Evolutionary conservation across 2,329 filamentous ascomycete species (phyloP).

Genomic region (Dactylella cylindrospora): DNA sequence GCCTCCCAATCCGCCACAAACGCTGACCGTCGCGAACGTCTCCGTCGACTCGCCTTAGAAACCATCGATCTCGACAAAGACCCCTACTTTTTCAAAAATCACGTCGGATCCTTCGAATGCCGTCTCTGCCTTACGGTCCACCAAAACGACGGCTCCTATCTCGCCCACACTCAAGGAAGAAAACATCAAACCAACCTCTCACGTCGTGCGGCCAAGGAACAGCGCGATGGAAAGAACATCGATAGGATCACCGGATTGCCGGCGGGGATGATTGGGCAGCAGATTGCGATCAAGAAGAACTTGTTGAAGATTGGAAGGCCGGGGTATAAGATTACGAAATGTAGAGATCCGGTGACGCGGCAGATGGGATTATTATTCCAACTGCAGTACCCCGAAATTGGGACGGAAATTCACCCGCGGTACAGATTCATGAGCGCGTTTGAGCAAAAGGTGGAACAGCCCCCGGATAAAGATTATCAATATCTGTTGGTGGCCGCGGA

Average conservation of each 20-base stretch:
- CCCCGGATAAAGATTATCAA: conserved; percentile 87
- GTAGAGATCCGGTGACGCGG: conserved; percentile 80
- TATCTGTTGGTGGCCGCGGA: conserved; percentile 94
- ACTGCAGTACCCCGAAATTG: conserved; percentile 90
- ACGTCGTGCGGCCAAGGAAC: conserved; percentile 89
- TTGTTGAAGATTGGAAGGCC: conserved; percentile 92
- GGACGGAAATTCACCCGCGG: conserved; percentile 70
- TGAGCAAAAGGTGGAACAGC: conserved; percentile 90
- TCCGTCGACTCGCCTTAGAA: conserved; percentile 96
- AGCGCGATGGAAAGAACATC: conserved; percentile 76
- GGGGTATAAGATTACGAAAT: conserved; percentile 97
- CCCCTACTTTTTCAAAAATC: conserved; percentile 99
- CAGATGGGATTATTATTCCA: conserved; percentile 95
- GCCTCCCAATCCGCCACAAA: conserved; percentile 92
- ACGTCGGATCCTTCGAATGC: conserved; percentile 97
- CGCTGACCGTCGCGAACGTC: conserved; percentile 92
- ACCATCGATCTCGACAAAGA: conserved; percentile 99
- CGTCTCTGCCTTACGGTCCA: conserved; percentile 95
- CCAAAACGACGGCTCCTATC: conserved; percentile 98
- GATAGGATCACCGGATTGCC: conserved; percentile 70
- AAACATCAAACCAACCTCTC: conserved; percentile 99
- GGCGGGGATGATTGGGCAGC: conserved; percentile 72
- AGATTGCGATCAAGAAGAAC: conserved; percentile 69
- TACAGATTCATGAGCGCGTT: conserved; percentile 98
- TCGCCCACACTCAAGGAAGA: conserved; percentile 95